Percentiles rank a stretch among this genome's conserved stretches.
Evolutionary conservation across 164 flowering plant species (phyloP).

Genomic region (Paratinospora sagittata): DNA sequence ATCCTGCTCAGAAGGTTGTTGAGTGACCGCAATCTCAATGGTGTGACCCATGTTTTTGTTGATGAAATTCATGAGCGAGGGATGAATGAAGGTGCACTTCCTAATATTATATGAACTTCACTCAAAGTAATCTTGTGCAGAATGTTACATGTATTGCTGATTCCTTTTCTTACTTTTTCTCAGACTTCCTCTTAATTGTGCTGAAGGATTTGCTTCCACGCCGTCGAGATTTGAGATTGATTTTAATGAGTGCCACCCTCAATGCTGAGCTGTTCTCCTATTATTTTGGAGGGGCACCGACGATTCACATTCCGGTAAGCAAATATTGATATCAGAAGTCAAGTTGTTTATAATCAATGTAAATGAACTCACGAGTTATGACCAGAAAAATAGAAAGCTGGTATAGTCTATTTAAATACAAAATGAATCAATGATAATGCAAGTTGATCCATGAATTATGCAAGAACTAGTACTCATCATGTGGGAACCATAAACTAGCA

Average conservation of each 20-base stretch:
- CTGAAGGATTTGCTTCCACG: conserved; percentile 97
- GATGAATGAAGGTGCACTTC: conserved; percentile 87
- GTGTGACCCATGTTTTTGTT: conserved; percentile 96
- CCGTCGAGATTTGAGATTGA: conserved; percentile 84
- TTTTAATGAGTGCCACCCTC: conserved; percentile 97
- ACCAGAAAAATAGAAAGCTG: no score
- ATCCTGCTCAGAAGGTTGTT: conserved; percentile 85
- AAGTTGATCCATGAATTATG: no score
- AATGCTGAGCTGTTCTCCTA: conserved; percentile 93
- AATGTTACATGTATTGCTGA: not conserved
- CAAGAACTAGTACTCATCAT: no score
- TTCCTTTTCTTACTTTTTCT: conserved; percentile 5
- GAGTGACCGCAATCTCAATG: conserved; percentile 80
- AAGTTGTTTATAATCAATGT: no score
- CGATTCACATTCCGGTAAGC: conserved; percentile 91
- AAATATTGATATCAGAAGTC: not conserved
- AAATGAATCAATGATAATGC: no score
- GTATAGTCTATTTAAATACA: no score
- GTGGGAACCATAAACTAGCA: not conserved
- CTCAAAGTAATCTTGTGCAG: not conserved
- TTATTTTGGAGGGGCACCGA: conserved; percentile 89
- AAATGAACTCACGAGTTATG: no score
- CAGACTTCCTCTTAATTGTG: conserved; percentile 93
- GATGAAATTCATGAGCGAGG: conserved; percentile 99
- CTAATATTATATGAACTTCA: not conserved